Evolutionary conservation across 257 asterid species (phyloP).

Genomic region (Fraxinus cuspidata): DNA sequence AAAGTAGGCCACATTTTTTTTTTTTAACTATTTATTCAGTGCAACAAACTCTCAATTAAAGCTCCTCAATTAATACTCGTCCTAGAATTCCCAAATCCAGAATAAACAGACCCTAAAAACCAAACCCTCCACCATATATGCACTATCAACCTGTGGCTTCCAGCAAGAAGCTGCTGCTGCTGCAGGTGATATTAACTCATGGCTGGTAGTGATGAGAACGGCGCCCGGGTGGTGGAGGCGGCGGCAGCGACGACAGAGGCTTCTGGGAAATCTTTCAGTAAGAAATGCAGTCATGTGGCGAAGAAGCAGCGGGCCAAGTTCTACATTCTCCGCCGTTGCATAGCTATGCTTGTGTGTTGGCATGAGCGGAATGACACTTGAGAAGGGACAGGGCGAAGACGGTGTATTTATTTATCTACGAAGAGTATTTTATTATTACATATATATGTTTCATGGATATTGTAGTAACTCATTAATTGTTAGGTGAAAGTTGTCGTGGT

Average conservation of each 20-base stretch:
- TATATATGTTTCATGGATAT: not conserved
- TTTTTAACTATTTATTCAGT: not conserved
- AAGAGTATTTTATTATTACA: no score
- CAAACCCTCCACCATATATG: not conserved
- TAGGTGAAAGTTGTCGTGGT: not conserved
- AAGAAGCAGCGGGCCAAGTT: conserved; percentile 32
- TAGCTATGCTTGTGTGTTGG: conserved; percentile 34
- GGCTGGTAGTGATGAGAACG: conserved; percentile 10
- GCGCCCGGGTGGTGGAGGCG: not conserved
- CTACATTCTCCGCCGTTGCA: conserved; percentile 33
- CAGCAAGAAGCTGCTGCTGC: not conserved
- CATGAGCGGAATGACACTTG: conserved; percentile 25
- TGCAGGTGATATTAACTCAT: not conserved
- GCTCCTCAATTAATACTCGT: conserved; percentile 3
- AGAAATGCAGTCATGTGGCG: conserved; percentile 27
- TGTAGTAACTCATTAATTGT: not conserved
- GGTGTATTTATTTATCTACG: not conserved
- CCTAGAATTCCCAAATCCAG: not conserved
- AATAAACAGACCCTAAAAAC: not conserved
- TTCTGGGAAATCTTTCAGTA: conserved; percentile 12
- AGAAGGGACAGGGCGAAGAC: not conserved
- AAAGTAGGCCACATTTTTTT: no score
- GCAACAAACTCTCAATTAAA: not conserved
- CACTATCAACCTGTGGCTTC: not conserved
- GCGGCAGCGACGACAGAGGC: not conserved